Evolutionary conservation across 331 rosid species (phyloP).

Genomic region (Spiraea crenata): DNA sequence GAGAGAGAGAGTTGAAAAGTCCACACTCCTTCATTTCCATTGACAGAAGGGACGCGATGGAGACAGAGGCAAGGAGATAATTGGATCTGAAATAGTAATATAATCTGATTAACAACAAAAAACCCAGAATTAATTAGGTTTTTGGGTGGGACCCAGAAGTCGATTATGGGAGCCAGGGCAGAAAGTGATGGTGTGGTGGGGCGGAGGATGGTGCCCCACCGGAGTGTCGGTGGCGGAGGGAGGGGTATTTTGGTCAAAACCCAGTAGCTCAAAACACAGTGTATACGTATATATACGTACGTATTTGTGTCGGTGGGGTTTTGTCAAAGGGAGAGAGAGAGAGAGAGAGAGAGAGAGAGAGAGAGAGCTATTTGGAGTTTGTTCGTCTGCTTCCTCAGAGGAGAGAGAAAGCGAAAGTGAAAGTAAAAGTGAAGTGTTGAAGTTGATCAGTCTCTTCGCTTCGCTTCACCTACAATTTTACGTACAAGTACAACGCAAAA

Average conservation of each 20-base stretch:
- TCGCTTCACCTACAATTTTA: background rate
- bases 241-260: conserved; percentile 7
- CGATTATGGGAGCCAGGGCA: background rate
- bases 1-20: conserved; percentile 27
- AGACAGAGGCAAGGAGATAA: background rate
- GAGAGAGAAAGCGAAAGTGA: background rate
- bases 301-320: background rate
- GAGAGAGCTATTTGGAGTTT: background rate
- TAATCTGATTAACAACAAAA: no score
- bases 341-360: conserved; percentile 6
- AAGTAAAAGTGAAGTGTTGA: background rate
- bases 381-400: background rate
- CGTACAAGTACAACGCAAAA: no score
- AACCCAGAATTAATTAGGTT: background rate
- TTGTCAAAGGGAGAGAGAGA: conserved; percentile 12
- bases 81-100: background rate
- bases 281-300: no score
- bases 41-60: conserved; percentile 19
- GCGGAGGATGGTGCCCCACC: conserved; percentile 14
- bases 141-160: conserved; percentile 33
- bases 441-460: background rate
- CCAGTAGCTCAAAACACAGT: no score
- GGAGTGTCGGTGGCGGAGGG: conserved; percentile 19
- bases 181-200: background rate
- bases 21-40: conserved; percentile 19